Evolutionary conservation across 495 filamentous ascomycete species (phyloP).

Genomic region (Talaromyces stipitatus): DNA sequence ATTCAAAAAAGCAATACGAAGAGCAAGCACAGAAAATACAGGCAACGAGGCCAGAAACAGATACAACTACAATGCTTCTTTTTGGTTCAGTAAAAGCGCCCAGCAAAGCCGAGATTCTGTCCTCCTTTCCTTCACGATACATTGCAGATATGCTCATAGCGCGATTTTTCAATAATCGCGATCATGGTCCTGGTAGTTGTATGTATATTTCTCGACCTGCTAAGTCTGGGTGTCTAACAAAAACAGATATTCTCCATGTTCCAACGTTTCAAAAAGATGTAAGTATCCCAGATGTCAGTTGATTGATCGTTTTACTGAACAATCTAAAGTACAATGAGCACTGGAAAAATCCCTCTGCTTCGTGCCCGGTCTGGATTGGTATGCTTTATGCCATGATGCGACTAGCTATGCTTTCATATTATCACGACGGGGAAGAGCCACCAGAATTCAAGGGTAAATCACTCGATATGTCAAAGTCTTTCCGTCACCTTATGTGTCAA

Average conservation of each 20-base stretch:
- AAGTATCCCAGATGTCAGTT: conserved; percentile 7
- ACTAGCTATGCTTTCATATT: conserved; percentile 85
- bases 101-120: conserved; percentile 65
- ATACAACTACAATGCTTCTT: conserved; percentile 58
- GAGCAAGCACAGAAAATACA: conserved; percentile 57
- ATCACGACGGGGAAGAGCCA: conserved; percentile 84
- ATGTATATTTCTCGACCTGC: conserved; percentile 5
- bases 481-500: conserved; percentile 75
- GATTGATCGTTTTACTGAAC: conserved; percentile 3
- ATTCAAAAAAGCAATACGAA: conserved; percentile 62
- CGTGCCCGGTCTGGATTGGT: conserved; percentile 81
- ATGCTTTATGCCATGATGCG: conserved; percentile 83
- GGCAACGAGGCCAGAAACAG: conserved; percentile 51
- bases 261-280: conserved; percentile 72
- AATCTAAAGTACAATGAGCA: conserved; percentile 63
- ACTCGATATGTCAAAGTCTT: conserved; percentile 70
- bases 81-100: conserved; percentile 63
- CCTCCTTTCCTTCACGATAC: conserved; percentile 70
- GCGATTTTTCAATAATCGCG: conserved; percentile 68
- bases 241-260: conserved; percentile 69
- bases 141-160: conserved; percentile 73
- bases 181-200: conserved; percentile 41
- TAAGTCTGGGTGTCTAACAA: conserved; percentile 27
- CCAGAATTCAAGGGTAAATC: conserved; percentile 67
- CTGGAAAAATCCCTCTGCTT: conserved; percentile 77